These are phyloP conservation scores for Rhizopogon roseolus DNA, from an alignment of 768 basidiomycete genomes.

Conservation along the genomic window DNA sequence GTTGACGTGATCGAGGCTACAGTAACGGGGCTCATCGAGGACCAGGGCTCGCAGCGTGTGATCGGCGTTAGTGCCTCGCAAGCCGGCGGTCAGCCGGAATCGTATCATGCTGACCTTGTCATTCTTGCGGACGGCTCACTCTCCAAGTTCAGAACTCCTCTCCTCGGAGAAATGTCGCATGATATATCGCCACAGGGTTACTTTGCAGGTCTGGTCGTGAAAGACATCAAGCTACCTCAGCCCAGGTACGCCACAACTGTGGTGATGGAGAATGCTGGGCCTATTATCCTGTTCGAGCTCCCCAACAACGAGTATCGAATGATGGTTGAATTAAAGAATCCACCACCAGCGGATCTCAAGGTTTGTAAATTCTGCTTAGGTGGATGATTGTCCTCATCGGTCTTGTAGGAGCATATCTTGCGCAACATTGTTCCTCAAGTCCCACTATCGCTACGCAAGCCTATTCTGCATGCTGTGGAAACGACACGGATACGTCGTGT, in stretches of 20 bases:
- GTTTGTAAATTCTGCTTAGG: constrained; percentile 26
- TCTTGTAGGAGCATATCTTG: constrained; percentile 52
- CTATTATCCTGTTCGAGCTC: constrained; percentile 86
- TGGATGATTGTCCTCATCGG: not conserved
- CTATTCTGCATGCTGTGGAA: constrained; percentile 58
- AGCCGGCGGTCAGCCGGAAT: constrained; percentile 35
- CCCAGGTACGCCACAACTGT: constrained; percentile 72
- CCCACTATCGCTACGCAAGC: constrained; percentile 55
- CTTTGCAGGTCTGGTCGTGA: constrained; percentile 79
- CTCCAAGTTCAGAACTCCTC: constrained; percentile 71
- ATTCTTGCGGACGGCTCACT: constrained; percentile 88
- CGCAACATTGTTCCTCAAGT: constrained; percentile 70
- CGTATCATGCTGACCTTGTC: constrained; percentile 65
- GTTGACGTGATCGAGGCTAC: constrained; percentile 79
- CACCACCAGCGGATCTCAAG: constrained; percentile 71
- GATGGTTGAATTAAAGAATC: constrained; percentile 78
- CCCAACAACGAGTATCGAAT: constrained; percentile 78
- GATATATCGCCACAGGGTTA: constrained; percentile 59
- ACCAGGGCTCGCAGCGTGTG: constrained; percentile 32
- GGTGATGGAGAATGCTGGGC: constrained; percentile 69
- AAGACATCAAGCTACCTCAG: constrained; percentile 65
- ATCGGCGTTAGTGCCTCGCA: constrained; percentile 52
- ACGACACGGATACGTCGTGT: constrained; percentile 76
- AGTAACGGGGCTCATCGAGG: constrained; percentile 61
- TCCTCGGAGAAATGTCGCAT: constrained; percentile 40